Base-by-base conservation (phyloP, 805 yeast genomes). In the Cyberlindnera euphorbiiphila region DNA sequence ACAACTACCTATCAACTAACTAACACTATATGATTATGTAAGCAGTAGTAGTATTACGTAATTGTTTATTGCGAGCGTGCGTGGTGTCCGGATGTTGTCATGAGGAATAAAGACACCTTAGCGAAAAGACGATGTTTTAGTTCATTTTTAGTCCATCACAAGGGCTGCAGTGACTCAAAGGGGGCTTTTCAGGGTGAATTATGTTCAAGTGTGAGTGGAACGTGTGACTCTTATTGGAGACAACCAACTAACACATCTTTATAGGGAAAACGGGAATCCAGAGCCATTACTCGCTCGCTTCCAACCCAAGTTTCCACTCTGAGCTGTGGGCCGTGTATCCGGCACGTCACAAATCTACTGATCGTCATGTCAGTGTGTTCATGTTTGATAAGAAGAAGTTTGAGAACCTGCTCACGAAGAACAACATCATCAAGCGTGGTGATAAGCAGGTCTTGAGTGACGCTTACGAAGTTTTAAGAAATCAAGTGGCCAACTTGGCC, bases 291-390 rank as follows among this genome's bases (percentile, higher is more conserved):
- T 70, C 80, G 12, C 76, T 84, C 13, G 80, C 88, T 40, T 69
- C 77, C 4, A 76, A 81, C 34, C 82, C 94, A 0, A 64, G 82
- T 10, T 87, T 88, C 60, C 67, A 69, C 13, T 71, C 82, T 7
- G 94, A 85, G 16, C 83, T 89, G 14, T 89, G 97, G 97, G 61
- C 79, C 6, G 77, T 89, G 0, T 85, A 76, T 53, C 87, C 91
- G 2, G 97, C 91, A n/a, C 83, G 81, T 46, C 81, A 80, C 39
- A 75, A 76, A 47, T 64, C 72, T 18, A 64, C 76, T 2, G 79
- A 81, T 25, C 69, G 74, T 32, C 47, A 80, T 41, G 95, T 78
- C 2, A 84, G 95, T 3, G 94, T 91, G 9, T 88, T 93, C 62
- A 79, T 84, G 21, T 85, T 88, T 53, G 95, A 84, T 58, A 89